phyloP scores from a whole-genome alignment of 805 yeast genomes.

The Kockiozyma suomiensis region DNA sequence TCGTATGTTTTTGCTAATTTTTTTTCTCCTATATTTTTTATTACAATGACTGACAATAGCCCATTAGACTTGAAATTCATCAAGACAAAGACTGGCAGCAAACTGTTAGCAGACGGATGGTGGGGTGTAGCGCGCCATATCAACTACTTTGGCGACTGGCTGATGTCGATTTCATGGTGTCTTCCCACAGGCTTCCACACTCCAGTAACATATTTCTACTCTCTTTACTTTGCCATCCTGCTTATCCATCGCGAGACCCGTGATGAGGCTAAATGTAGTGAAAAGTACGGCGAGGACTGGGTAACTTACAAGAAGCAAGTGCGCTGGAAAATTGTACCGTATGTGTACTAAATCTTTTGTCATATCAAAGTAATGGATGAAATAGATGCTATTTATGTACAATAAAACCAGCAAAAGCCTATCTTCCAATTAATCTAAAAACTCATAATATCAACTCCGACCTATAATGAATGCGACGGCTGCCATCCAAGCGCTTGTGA shows the following conservation, averaged over 20 bases:
- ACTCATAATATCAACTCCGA: no score
- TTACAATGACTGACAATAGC: no score
- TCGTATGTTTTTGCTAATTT: slow-evolving; percentile 42
- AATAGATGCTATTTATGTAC: slow-evolving; percentile 3
- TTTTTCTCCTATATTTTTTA: neutral
- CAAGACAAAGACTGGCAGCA: slow-evolving; percentile 66
- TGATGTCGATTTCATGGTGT: slow-evolving; percentile 90
- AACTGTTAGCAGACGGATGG: slow-evolving; percentile 88
- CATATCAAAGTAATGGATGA: neutral
- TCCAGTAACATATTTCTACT: slow-evolving; percentile 84
- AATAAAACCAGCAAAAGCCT: no score
- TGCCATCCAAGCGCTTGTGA: no score
- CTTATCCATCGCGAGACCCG: slow-evolving; percentile 85
- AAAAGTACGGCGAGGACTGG: slow-evolving; percentile 88
- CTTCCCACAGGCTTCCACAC: slow-evolving; percentile 82
- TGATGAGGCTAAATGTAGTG: slow-evolving; percentile 88
- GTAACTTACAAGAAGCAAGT: slow-evolving; percentile 74
- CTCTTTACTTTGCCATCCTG: slow-evolving; percentile 76
- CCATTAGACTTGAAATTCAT: slow-evolving; percentile 59
- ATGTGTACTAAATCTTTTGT: slow-evolving; percentile 58
- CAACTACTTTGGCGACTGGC: slow-evolving; percentile 94
- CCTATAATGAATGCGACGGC: no score
- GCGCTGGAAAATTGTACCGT: slow-evolving; percentile 90
- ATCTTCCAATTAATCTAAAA: no score
- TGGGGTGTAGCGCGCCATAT: slow-evolving; percentile 93